Evolutionary conservation across 2,329 filamentous ascomycete species (phyloP), one percentile per base, ranked within the genome.

Genomic region (Plectosphaerella cucumerina): DNA sequence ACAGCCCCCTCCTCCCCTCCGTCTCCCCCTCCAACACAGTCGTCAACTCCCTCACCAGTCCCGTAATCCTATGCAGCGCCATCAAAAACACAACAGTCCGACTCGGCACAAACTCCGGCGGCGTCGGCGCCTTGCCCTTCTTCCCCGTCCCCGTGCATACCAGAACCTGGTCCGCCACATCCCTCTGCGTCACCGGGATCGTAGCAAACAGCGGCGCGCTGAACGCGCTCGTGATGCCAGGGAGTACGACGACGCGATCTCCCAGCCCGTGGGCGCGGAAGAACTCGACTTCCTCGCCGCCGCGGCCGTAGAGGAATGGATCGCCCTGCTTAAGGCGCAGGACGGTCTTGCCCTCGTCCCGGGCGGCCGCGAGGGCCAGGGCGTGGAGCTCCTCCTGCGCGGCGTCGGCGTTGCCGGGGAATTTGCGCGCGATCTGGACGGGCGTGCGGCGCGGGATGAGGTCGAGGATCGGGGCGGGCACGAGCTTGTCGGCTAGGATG

Each of bases 131-230:
- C 50, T 82, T 87, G 12, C 94, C 94, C 70, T 96, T 95, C 62
- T 94, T 84, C 1, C 94, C 94, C 0, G 94, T 99, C 0, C 94
- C 94, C 0, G 94, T 99, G 71, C 94, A 97, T n/a, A 99, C 81
- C 22, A 99, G 78, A 0, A 99, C 86, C 68, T 97, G 92, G 63
- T 99, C 94, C 4, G 90, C 87, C 1, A 96, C 88, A 43, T 88
- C 88, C 5, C 94, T 81, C 71, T 97, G 93, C 1, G 94, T 99
- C 0, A 87, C 78, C 2, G 94, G 93, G 31, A 99, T 89, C 6
- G 79, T 84, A 0, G 92, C 92, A 65, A 97, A 96, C 3, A 99
- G 75, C 1, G 93, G 90, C 10, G 91, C 94, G 51, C 83, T 87
- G 35, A 99, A 74, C 2, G 93, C 90, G 60, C 87, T 92, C 0